These are phyloP conservation scores for Didymella exigua DNA, from an alignment of 2,329 filamentous ascomycete genomes.

Conservation along the genomic window DNA sequence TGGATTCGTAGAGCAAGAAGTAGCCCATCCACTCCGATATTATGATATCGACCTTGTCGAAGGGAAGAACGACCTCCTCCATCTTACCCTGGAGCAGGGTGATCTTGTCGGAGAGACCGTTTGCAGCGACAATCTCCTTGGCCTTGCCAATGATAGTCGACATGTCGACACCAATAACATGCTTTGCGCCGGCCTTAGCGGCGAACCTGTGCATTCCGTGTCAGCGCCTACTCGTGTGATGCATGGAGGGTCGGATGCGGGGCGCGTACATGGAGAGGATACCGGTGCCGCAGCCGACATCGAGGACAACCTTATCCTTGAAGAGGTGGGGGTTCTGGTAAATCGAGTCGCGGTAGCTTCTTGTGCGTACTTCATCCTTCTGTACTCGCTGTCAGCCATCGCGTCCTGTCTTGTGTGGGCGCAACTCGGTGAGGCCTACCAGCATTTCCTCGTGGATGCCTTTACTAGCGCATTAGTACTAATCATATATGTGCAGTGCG, in stretches of 20 bases:
- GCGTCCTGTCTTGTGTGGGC: background rate
- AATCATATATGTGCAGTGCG: constrained; percentile 38
- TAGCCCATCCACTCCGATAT: constrained; percentile 99
- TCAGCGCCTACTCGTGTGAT: constrained; percentile 29
- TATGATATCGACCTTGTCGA: constrained; percentile 97
- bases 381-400: constrained; percentile 47
- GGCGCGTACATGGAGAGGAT: constrained; percentile 92
- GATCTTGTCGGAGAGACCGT: constrained; percentile 94
- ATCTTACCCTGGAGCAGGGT: constrained; percentile 99
- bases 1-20: constrained; percentile 97
- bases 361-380: constrained; percentile 98
- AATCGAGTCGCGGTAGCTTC: constrained; percentile 96
- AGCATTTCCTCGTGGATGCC: constrained; percentile 98
- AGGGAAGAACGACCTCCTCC: constrained; percentile 95
- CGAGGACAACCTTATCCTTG: constrained; percentile 91
- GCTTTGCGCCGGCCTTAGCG: constrained; percentile 92
- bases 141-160: constrained; percentile 99
- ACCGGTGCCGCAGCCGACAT: constrained; percentile 95
- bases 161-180: constrained; percentile 99
- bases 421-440: constrained; percentile 62
- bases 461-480: constrained; percentile 55
- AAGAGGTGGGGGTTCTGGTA: constrained; percentile 95
- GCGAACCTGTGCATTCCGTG: constrained; percentile 74
- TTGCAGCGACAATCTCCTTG: constrained; percentile 87
- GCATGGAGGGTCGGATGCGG: constrained; percentile 16